A percentile compares a stretch with the other conserved stretches of the same genome.
Conservation (phyloP, 192 early-diverging fungal species). For the Jimgerdemannia flammicorona region DNA sequence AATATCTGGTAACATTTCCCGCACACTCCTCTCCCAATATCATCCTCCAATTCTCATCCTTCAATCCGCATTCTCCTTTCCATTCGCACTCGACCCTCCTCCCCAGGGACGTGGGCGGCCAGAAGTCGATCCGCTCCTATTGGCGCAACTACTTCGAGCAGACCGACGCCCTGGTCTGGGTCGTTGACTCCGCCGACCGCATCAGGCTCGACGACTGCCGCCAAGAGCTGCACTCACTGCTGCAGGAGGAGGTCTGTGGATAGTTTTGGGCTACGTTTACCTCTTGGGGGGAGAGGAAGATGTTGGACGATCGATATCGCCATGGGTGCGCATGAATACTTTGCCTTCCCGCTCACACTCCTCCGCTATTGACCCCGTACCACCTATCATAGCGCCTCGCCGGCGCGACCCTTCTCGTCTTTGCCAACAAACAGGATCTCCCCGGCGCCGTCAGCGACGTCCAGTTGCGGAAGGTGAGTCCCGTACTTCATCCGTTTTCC, state of each 20-base stretch:
- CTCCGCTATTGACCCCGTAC: not conserved
- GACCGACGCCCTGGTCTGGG: conserved; percentile 97
- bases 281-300: too few species aligned
- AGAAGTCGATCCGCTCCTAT: conserved; percentile 94
- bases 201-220: conserved; percentile 77
- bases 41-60: conserved; percentile 67
- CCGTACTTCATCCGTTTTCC: not conserved
- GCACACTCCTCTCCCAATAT: conserved; percentile 41
- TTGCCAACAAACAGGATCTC: conserved; percentile 99
- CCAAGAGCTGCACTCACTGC: conserved; percentile 67
- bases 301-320: too few species aligned
- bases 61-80: not conserved
- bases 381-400: conserved; percentile 61
- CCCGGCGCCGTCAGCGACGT: conserved; percentile 67
- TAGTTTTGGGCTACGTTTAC: too few species aligned
- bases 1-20: conserved; percentile 20
- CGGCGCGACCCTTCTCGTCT: conserved; percentile 89
- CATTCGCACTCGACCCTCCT: not conserved
- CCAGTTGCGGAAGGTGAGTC: conserved; percentile 65
- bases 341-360: not conserved
- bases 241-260: conserved; percentile 76
- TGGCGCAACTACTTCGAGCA: conserved; percentile 99
- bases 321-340: too few species aligned
- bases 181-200: conserved; percentile 92
- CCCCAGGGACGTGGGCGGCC: conserved; percentile 98